Percentiles rank a stretch among this genome's conserved stretches.
Evolutionary conservation across 768 basidiomycete genomes (phyloP).

Genomic region (Amanita phalloides): DNA sequence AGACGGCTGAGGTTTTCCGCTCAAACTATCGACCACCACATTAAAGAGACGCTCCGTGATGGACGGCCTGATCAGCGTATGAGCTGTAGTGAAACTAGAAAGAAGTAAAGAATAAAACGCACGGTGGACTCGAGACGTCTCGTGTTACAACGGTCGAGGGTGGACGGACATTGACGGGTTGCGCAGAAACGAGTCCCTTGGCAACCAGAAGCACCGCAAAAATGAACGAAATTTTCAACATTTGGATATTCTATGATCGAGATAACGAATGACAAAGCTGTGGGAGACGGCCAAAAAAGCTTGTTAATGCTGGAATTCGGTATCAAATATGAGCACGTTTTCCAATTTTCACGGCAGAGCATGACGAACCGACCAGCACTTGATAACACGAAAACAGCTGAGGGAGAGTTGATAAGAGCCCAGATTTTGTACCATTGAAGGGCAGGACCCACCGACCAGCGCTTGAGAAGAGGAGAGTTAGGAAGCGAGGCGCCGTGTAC

Average conservation of each 20-base stretch:
- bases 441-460: neutral
- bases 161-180: neutral
- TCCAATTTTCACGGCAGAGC: no score
- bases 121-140: neutral
- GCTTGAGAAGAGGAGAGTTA: neutral
- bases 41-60: no score
- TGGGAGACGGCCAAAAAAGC: neutral
- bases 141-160: neutral
- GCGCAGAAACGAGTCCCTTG: neutral
- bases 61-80: neutral
- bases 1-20: no score
- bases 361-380: conserved; percentile 3
- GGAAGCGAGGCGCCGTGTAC: neutral
- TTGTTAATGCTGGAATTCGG: neutral
- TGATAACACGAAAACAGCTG: neutral
- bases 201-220: neutral
- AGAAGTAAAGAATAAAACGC: neutral
- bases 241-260: neutral
- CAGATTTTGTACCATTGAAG: neutral
- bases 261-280: neutral
- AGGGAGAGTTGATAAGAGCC: neutral
- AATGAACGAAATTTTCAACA: neutral
- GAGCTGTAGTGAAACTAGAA: neutral
- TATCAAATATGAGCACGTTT: no score
- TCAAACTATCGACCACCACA: no score